Conservation (phyloP, 441 rosid species). For the Brassica hybrid region DNA sequence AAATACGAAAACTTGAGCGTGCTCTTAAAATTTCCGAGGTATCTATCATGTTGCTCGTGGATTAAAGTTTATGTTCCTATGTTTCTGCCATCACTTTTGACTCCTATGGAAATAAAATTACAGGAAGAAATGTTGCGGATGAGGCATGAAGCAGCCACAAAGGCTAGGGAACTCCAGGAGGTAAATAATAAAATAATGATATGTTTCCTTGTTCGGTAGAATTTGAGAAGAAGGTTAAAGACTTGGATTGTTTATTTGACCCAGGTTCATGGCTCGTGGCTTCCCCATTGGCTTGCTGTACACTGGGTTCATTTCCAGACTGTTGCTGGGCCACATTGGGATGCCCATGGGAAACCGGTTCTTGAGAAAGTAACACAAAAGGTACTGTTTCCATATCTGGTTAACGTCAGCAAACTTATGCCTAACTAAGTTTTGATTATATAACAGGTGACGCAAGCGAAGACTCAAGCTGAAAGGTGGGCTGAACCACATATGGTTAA, state of each 20-base stretch:
- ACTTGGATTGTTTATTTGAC: slow-evolving; percentile 12
- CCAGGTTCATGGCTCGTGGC: slow-evolving; percentile 95
- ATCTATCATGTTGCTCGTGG: slow-evolving; percentile 42
- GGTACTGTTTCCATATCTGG: slow-evolving; percentile 49
- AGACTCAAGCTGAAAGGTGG: slow-evolving; percentile 74
- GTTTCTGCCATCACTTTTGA: background rate
- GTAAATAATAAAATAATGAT: slow-evolving; percentile 37
- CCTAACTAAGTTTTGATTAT: slow-evolving; percentile 14
- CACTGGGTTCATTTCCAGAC: slow-evolving; percentile 59
- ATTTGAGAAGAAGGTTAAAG: slow-evolving; percentile 1
- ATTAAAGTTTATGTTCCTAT: background rate
- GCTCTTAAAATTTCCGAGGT: slow-evolving; percentile 95
- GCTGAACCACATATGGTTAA: slow-evolving; percentile 76
- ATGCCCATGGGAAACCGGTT: slow-evolving; percentile 80
- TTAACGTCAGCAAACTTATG: background rate
- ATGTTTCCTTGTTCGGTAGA: background rate
- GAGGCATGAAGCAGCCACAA: slow-evolving; percentile 78
- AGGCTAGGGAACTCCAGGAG: slow-evolving; percentile 69
- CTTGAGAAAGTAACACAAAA: slow-evolving; percentile 60
- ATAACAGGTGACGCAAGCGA: slow-evolving; percentile 66
- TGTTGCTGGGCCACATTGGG: slow-evolving; percentile 64
- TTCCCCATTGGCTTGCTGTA: slow-evolving; percentile 92
- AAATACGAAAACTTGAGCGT: slow-evolving; percentile 80
- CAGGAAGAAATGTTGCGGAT: slow-evolving; percentile 87
- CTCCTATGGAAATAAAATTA: background rate